Conservation (phyloP, 192 early-diverging fungal species). For the Entrophospora sp. region DNA sequence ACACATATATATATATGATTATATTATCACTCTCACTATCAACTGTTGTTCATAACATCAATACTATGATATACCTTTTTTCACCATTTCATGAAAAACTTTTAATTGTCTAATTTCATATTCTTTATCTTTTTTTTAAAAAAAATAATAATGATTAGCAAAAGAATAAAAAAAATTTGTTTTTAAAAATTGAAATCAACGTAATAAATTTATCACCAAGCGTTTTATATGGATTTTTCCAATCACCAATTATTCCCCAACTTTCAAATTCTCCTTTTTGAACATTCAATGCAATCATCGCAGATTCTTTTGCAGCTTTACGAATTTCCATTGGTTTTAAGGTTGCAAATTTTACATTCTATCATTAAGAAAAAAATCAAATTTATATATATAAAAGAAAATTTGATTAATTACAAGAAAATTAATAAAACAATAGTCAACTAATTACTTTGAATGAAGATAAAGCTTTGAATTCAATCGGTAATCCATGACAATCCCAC, state of each 20-base stretch:
- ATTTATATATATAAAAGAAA: too few species aligned
- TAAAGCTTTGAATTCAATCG: conserved; percentile 74
- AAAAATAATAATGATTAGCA: not conserved
- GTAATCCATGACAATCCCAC: conserved; percentile 75
- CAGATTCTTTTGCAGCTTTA: conserved; percentile 47
- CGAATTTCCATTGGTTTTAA: conserved; percentile 43
- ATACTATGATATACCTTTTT: conserved; percentile 37
- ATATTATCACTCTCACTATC: too few species aligned
- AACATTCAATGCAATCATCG: conserved; percentile 45
- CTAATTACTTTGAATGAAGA: conserved; percentile 40
- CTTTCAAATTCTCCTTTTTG: conserved; percentile 53
- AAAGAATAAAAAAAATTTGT: not conserved
- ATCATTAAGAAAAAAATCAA: not conserved
- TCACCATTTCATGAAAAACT: conserved; percentile 65
- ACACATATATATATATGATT: too few species aligned
- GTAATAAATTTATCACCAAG: conserved; percentile 31
- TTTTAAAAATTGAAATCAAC: not conserved
- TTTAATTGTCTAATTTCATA: conserved; percentile 66
- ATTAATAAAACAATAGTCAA: not conserved
- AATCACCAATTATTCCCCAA: conserved; percentile 73
- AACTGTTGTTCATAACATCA: too few species aligned
- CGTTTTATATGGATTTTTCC: conserved; percentile 60
- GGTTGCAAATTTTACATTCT: conserved; percentile 16
- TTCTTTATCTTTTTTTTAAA: conserved; percentile 41
- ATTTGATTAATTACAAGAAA: too few species aligned